Conservation (phyloP, 176 grass and related monocot genomes). For the Puya raimondii region DNA sequence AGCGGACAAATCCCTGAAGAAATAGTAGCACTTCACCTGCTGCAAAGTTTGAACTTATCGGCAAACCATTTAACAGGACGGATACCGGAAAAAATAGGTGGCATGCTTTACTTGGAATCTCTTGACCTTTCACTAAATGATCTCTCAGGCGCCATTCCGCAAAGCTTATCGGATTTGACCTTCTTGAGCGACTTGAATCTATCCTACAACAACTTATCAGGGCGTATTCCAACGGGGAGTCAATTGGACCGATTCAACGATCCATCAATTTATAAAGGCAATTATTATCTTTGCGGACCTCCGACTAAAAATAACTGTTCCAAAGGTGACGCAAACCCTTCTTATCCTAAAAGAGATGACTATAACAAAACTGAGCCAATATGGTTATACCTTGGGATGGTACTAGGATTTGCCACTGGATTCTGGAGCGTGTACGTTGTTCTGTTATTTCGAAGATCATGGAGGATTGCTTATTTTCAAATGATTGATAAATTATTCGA, state of each 20-base stretch:
- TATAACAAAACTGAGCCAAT: not conserved
- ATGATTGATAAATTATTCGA: no score
- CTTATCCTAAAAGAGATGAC: not conserved
- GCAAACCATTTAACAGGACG: constrained; percentile 22
- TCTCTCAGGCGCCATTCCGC: not conserved
- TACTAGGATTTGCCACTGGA: not conserved
- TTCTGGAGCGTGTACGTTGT: constrained; percentile 8
- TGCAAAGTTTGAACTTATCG: constrained; percentile 22
- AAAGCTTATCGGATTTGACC: not conserved
- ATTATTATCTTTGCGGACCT: constrained; percentile 20
- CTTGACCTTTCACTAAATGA: not conserved
- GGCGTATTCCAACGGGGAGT: constrained; percentile 18
- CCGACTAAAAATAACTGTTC: constrained; percentile 11
- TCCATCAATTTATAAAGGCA: constrained; percentile 22
- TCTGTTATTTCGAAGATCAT: constrained; percentile 3
- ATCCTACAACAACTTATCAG: constrained; percentile 31
- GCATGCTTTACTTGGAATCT: not conserved
- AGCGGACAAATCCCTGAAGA: constrained; percentile 19
- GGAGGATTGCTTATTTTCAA: no score
- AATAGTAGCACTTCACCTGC: not conserved
- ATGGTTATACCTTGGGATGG: not conserved
- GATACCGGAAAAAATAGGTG: constrained; percentile 13
- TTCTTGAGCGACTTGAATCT: constrained; percentile 16
- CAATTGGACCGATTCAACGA: constrained; percentile 10
- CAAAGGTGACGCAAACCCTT: not conserved